These are phyloP conservation scores for Paralagenidium karlingii DNA, from an alignment of 352 stramenopile genomes.

Conservation along the genomic window DNA sequence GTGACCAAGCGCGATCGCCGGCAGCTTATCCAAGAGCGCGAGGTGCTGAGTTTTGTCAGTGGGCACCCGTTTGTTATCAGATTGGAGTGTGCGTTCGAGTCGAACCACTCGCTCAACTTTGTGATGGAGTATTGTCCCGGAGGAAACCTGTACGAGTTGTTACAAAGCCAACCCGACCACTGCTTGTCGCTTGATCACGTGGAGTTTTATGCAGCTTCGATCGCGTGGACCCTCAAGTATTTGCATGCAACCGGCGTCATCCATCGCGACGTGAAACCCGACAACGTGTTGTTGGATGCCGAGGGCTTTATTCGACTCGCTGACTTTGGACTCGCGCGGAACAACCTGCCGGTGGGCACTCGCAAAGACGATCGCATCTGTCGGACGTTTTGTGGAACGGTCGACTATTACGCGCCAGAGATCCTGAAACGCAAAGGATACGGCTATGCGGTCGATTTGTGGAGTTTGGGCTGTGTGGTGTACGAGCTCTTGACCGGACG, in stretches of 20 bases:
- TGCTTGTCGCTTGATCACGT: slow-evolving; percentile 89
- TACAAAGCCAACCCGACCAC: slow-evolving; percentile 68
- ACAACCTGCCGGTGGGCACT: slow-evolving; percentile 6
- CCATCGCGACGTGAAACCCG: slow-evolving; percentile 86
- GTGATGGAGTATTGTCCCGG: slow-evolving; percentile 97
- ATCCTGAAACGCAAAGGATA: slow-evolving; percentile 63
- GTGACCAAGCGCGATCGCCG: too few relatives aligned
- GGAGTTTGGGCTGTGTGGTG: slow-evolving; percentile 84
- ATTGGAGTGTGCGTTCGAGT: slow-evolving; percentile 90
- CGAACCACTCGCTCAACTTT: slow-evolving; percentile 91
- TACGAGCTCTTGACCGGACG: slow-evolving; percentile 77
- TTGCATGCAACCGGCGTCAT: slow-evolving; percentile 63
- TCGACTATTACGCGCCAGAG: slow-evolving; percentile 78
- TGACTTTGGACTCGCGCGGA: slow-evolving; percentile 68
- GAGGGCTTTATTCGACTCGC: slow-evolving; percentile 83
- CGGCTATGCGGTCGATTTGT: slow-evolving; percentile 62
- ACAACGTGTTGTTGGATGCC: slow-evolving; percentile 84
- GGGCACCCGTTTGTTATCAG: slow-evolving; percentile 97
- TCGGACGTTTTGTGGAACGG: slow-evolving; percentile 71
- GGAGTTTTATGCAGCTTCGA: slow-evolving; percentile 96
- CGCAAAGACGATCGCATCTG: slow-evolving; percentile 66
- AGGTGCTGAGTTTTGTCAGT: too few relatives aligned
- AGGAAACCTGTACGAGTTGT: slow-evolving; percentile 92
- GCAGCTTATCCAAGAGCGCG: too few relatives aligned
- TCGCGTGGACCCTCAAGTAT: slow-evolving; percentile 90